Percentiles rank a stretch among this genome's conserved stretches.
Evolutionary conservation across 2,329 filamentous ascomycete species (phyloP).

Genomic region (Trichoderma sp.): DNA sequence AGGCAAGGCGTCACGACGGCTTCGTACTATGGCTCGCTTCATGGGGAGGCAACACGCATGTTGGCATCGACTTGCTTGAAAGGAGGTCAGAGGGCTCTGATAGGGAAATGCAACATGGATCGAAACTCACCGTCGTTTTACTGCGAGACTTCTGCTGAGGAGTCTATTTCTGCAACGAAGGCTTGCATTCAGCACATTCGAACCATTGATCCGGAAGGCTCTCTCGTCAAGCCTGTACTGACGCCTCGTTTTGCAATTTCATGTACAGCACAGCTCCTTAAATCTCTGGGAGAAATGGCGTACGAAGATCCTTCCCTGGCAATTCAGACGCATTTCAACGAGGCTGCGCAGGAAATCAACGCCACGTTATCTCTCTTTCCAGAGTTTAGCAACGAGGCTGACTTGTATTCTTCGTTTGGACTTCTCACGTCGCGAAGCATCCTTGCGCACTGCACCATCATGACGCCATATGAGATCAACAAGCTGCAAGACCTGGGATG

Average conservation of each 20-base stretch:
- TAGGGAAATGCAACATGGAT: conserved; percentile 64
- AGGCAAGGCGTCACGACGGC: conserved; percentile 62
- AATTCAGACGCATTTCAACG: conserved; percentile 68
- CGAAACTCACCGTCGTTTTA: conserved; percentile 56
- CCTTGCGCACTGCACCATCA: conserved; percentile 65
- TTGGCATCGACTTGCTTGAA: conserved; percentile 53
- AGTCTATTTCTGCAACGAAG: conserved; percentile 49
- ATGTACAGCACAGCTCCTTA: conserved; percentile 54
- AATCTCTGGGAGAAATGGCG: conserved; percentile 55
- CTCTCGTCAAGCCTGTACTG: conserved; percentile 49
- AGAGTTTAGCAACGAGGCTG: conserved; percentile 53
- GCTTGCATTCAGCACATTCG: conserved; percentile 49
- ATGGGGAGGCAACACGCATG: conserved; percentile 55
- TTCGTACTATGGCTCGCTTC: conserved; percentile 58
- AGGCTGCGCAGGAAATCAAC: conserved; percentile 58
- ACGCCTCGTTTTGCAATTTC: conserved; percentile 62
- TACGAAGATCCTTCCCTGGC: conserved; percentile 47
- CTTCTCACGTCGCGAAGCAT: conserved; percentile 57
- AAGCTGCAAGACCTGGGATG: conserved; percentile 48
- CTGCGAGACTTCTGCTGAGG: conserved; percentile 44
- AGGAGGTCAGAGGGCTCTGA: conserved; percentile 57
- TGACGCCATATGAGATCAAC: conserved; percentile 55
- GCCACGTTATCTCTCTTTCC: conserved; percentile 57
- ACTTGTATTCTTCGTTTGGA: conserved; percentile 56
- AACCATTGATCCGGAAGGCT: conserved; percentile 42